phyloP scores from a whole-genome alignment of 2,329 filamentous ascomycete species.

The Diaporthe velutina region DNA sequence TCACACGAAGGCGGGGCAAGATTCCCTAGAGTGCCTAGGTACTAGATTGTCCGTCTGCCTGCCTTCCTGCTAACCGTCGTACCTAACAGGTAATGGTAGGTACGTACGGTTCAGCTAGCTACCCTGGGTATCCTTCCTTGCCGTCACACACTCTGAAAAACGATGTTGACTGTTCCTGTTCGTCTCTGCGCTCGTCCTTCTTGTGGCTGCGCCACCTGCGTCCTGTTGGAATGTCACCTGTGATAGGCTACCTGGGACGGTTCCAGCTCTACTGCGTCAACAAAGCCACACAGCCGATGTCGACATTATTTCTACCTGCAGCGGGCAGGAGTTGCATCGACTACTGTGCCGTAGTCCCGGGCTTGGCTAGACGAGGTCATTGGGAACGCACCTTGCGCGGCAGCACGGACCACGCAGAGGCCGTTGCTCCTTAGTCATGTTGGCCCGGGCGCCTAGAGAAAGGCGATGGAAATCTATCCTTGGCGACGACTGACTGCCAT shows the following conservation, averaged over 20 bases:
- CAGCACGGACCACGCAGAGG: neutral
- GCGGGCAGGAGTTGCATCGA: neutral
- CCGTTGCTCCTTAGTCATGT: neutral
- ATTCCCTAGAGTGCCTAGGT: too few species aligned
- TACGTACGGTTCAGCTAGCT: conserved; percentile 7
- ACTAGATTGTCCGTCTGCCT: conserved; percentile 18
- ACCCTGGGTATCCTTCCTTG: conserved; percentile 22
- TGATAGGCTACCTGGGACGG: conserved; percentile 10
- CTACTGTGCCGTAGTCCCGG: conserved; percentile 18
- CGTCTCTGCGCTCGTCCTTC: neutral
- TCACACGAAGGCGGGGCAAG: conserved; percentile 19
- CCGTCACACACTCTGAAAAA: neutral
- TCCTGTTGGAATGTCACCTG: conserved; percentile 19
- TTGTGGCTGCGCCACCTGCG: conserved; percentile 23
- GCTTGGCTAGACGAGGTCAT: conserved; percentile 7
- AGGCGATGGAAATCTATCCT: neutral
- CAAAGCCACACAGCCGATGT: conserved; percentile 18
- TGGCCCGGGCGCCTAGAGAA: neutral
- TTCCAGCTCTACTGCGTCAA: conserved; percentile 17
- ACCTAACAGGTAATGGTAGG: neutral
- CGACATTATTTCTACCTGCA: conserved; percentile 19
- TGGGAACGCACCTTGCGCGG: neutral
- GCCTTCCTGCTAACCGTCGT: neutral
- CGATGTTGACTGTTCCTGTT: neutral
- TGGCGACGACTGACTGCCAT: neutral